Base-by-base conservation (phyloP, 495 filamentous ascomycete genomes). In the Clavariopsis aquatica region DNA sequence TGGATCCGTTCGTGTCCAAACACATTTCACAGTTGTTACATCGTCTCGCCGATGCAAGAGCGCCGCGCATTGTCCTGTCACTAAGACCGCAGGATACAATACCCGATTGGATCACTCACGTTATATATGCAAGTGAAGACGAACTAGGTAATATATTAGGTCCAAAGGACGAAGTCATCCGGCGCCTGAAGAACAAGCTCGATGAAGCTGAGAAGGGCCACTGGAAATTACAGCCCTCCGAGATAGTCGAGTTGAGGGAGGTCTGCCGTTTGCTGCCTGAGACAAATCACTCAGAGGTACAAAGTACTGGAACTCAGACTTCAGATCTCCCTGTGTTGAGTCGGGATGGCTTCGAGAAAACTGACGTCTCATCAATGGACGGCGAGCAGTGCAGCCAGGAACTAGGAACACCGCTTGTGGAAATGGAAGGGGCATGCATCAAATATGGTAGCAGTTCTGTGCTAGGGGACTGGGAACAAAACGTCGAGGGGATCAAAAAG, bases 101-200 rank as follows among this genome's bases (percentile, higher is more conserved):
- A 23, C 94, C 94, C 0, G 83, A 88, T 4, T 98, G 94, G 94
- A 89, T 96, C 43, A 95, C 88, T 0, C 90, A 96, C 75, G 29
- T 93, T 15, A 76, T 91, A 1, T 81, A 88, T 49, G 76, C 96
- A 13, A 83, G 85, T 27, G 81, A 85, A 15, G 76, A 84, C 46
- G 82, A 84, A 26, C 76, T 81, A 34, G 72, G 94, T 20, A 75
- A 82, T 0, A 74, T 78, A 0, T 78, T 83, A 62, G 89, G 89
- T 1, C 61, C 73, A 10, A 87, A 86, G 69, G 72, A 80, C 7
- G 71, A 74, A 2, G 85, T 89, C 0, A 63, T 87, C 23, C 62
- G 77, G 12, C 69, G 78, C 27, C 61, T 88, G 49, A 75, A 76
- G 43, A 64, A 69, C 0, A 77, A 82, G 61, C 79, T 81, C 17